Percentiles rank a stretch among this genome's conserved stretches.
These are phyloP conservation scores for Geotrichum cucujoidarum DNA, from an alignment of 1,139 yeast species.

Conservation along the genomic window DNA sequence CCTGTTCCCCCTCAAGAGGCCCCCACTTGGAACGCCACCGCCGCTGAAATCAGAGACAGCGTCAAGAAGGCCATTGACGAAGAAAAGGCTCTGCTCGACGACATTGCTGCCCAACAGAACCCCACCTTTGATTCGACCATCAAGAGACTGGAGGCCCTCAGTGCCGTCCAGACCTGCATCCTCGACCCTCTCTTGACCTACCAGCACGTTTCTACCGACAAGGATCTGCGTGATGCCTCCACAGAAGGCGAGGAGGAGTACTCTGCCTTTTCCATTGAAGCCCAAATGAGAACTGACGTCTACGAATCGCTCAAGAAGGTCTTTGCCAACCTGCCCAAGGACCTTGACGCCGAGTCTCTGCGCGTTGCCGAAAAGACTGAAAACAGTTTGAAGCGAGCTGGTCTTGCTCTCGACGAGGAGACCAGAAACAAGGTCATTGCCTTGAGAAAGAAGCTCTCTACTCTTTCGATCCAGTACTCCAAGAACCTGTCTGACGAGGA, in stretches of 20 bases:
- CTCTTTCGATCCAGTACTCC: slow-evolving; percentile 51
- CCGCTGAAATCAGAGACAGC: slow-evolving; percentile 45
- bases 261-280: slow-evolving; percentile 56
- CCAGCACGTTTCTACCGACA: slow-evolving; percentile 61
- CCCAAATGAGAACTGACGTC: slow-evolving; percentile 63
- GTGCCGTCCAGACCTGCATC: slow-evolving; percentile 14
- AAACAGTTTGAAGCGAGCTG: slow-evolving; percentile 56
- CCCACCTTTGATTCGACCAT: slow-evolving; percentile 58
- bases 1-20: slow-evolving; percentile 43
- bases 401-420: slow-evolving; percentile 56
- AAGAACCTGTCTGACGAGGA: slow-evolving; percentile 70
- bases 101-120: slow-evolving; percentile 44
- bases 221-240: slow-evolving; percentile 65
- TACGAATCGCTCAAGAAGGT: slow-evolving; percentile 54
- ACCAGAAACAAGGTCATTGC: slow-evolving; percentile 53
- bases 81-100: slow-evolving; percentile 48
- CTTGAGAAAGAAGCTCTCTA: slow-evolving; percentile 56
- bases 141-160: slow-evolving; percentile 20
- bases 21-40: slow-evolving; percentile 60
- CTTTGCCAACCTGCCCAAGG: slow-evolving; percentile 31
- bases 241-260: slow-evolving; percentile 55
- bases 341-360: slow-evolving; percentile 51
- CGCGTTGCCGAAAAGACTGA: slow-evolving; percentile 55
- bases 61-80: slow-evolving; percentile 35
- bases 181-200: slow-evolving; percentile 57